phyloP scores from a whole-genome alignment of 225 moss, liverwort and hornwort species.

The Lunularia cruciata region DNA sequence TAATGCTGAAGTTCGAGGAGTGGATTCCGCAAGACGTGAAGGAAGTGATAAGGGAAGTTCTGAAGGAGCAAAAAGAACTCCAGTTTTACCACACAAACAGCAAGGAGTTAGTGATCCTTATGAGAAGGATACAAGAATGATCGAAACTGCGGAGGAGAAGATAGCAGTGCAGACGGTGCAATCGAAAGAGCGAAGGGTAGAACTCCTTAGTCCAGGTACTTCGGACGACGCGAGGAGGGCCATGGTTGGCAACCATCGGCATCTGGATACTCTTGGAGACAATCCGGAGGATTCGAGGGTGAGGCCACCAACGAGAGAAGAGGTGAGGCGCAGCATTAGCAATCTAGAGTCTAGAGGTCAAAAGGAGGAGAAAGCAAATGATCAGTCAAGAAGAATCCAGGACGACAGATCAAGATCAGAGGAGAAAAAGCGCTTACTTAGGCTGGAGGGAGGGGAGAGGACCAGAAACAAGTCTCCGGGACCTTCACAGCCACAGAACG shows the following conservation, averaged over 20 bases:
- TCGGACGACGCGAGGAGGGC: background rate
- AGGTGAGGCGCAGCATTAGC: background rate
- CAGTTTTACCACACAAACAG: background rate
- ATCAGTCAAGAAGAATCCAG: background rate
- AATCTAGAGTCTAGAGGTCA: slow-evolving; percentile 6
- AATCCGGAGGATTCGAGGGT: background rate
- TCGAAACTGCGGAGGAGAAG: background rate
- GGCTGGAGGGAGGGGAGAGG: background rate
- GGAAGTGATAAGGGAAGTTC: background rate
- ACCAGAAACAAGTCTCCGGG: background rate
- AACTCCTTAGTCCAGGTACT: background rate
- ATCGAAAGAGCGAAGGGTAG: background rate
- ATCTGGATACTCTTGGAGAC: background rate
- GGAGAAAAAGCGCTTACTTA: background rate
- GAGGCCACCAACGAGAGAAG: background rate
- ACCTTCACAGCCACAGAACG: background rate
- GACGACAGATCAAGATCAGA: slow-evolving; percentile 18
- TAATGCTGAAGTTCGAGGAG: background rate
- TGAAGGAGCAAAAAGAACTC: background rate
- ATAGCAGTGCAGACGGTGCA: background rate
- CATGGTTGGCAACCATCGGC: background rate
- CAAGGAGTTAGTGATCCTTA: background rate
- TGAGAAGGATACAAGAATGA: background rate
- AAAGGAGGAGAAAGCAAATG: slow-evolving; percentile 11
- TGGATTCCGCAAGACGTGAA: slow-evolving; percentile 1